Conservation (phyloP, 2,329 filamentous ascomycete species). For the Fusarium praegraminearum region DNA sequence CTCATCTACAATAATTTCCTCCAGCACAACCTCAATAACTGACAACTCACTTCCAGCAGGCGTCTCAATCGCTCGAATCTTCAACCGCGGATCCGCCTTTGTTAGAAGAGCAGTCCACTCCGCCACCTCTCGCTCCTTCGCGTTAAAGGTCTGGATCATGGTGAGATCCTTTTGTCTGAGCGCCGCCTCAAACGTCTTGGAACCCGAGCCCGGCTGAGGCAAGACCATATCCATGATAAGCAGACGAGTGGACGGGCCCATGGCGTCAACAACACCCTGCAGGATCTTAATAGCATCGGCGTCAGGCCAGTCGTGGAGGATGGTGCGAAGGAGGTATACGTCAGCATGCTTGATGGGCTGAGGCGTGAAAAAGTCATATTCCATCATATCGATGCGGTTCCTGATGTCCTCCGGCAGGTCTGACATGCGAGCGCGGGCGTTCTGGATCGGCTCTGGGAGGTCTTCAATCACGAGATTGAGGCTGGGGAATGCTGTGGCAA, state of each 20-base stretch:
- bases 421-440: slow-evolving; percentile 26
- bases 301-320: slow-evolving; percentile 54
- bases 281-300: slow-evolving; percentile 50
- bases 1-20: neutral
- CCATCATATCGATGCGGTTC: slow-evolving; percentile 39
- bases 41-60: slow-evolving; percentile 34
- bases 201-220: slow-evolving; percentile 25
- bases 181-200: slow-evolving; percentile 9
- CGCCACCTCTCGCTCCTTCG: slow-evolving; percentile 21
- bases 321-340: slow-evolving; percentile 50
- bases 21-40: slow-evolving; percentile 21
- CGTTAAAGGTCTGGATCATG: slow-evolving; percentile 42
- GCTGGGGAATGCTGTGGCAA: slow-evolving; percentile 50
- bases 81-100: slow-evolving; percentile 12
- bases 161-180: slow-evolving; percentile 37
- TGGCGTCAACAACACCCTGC: slow-evolving; percentile 14
- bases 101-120: slow-evolving; percentile 27
- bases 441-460: slow-evolving; percentile 20
- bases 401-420: slow-evolving; percentile 37
- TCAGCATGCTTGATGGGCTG: slow-evolving; percentile 49
- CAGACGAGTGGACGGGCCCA: slow-evolving; percentile 10
- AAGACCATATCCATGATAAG: slow-evolving; percentile 43
- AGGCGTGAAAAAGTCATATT: slow-evolving; percentile 51
- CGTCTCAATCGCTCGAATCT: slow-evolving; percentile 18
- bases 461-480: slow-evolving; percentile 55